Evolutionary conservation across 306 rosid genomes (phyloP), one percentile per base, ranked within the genome.

Genomic region (Psophocarpus tetragonolobus): DNA sequence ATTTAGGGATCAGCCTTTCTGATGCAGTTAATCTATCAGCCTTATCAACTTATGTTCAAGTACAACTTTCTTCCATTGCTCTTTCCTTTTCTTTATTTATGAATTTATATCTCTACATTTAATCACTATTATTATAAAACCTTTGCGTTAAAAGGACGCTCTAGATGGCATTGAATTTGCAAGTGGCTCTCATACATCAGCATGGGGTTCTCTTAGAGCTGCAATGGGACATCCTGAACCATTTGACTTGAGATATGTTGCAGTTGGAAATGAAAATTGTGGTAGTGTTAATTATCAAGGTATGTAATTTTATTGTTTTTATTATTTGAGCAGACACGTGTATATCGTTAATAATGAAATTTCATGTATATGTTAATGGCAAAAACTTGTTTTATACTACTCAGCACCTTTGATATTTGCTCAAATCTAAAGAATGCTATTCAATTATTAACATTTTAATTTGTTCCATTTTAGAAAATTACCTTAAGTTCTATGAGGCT

Each of bases 131-230:
- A 41, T 63, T 56, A 47, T 26, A 51, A 60, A 54, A 70, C 73
- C 38, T 65, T 15, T 78, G 7, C 68, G 90, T 20, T 23, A 18
- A 20, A 39, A 65, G 98, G 98, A 94, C 76, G 98, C 94, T 79
- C 96, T 94, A 51, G 97, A 94, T 44, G 90, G 98, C 62, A 76
- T 94, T 18, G 96, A 94, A 88, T 94, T 94, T 85, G 98, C 98
- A 4, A 90, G 90, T 86, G 98, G 98, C 27, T 84, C 65, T 70
- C 81, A 89, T 29, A 67, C 65, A 76, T 89, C 97, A 29, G 83
- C 74, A 66, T 94, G 98, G 98, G 98, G 97, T 74, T 83, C 93
- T 26, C 1, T 87, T 57, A 96, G 98, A 81, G 94, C 89, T 71
- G 56, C 82, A 63, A 84, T 91, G 94, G 98, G 98, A 82, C 98